These are phyloP conservation scores for Brassica rapa DNA, from an alignment of 345 rosid genomes.

Conservation along the genomic window DNA sequence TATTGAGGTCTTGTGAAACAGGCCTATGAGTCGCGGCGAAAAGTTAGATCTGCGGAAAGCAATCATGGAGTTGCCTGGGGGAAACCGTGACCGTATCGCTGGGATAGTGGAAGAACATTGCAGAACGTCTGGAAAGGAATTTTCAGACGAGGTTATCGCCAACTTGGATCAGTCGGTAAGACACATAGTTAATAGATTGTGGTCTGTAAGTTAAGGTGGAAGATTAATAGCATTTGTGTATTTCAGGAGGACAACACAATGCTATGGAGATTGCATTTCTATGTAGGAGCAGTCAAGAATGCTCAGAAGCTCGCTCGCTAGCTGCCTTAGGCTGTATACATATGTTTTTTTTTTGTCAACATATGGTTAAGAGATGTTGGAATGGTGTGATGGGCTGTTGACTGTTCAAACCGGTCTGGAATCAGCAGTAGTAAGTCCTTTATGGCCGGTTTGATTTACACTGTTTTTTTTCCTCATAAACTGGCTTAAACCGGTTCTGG, in stretches of 20 bases:
- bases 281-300: conserved; percentile 29
- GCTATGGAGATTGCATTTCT: conserved; percentile 39
- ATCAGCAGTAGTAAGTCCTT: neutral
- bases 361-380: neutral
- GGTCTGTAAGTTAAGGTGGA: neutral
- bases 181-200: neutral
- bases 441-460: neutral
- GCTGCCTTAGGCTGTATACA: neutral
- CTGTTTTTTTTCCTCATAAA: neutral
- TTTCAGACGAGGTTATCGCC: conserved; percentile 18
- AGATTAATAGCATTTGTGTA: neutral
- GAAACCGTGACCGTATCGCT: conserved; percentile 6
- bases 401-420: neutral
- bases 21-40: conserved; percentile 32
- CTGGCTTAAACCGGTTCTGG: neutral
- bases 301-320: conserved; percentile 23
- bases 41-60: conserved; percentile 24
- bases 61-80: conserved; percentile 25
- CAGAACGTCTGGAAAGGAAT: neutral
- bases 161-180: conserved; percentile 35
- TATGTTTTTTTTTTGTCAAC: neutral
- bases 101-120: conserved; percentile 1
- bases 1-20: neutral
- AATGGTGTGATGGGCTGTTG: neutral
- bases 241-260: conserved; percentile 22